These are phyloP conservation scores for Panaeolus cyanescens DNA, from an alignment of 768 basidiomycete genomes.

Conservation along the genomic window DNA sequence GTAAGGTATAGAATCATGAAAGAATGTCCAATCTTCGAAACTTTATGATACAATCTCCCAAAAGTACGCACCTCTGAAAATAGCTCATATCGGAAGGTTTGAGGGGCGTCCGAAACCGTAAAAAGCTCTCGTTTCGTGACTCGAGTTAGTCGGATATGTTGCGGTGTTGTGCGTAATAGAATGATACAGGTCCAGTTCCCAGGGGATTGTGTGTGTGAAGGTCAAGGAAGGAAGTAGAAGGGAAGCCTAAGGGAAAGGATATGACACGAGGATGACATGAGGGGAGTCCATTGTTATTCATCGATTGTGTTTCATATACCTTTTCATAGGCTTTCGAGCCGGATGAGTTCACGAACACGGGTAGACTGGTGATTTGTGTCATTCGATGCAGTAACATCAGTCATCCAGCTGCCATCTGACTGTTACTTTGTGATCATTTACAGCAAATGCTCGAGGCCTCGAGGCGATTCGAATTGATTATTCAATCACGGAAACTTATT, in stretches of 20 bases:
- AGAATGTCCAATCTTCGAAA: background rate
- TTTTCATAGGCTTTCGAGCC: background rate
- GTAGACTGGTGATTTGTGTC: background rate
- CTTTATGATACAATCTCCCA: background rate
- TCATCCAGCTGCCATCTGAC: background rate
- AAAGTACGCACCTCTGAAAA: slow-evolving; percentile 2
- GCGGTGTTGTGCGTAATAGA: background rate
- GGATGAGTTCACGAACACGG: background rate
- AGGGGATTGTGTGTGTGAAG: slow-evolving; percentile 2
- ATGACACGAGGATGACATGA: slow-evolving; percentile 15
- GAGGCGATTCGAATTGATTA: background rate
- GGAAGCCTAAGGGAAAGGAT: slow-evolving; percentile 3
- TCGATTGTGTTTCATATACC: slow-evolving; percentile 1
- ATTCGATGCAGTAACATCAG: background rate
- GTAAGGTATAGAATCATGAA: background rate
- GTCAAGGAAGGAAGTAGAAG: slow-evolving; percentile 8
- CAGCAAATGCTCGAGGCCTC: background rate
- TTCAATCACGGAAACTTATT: too few relatives aligned
- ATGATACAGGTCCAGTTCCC: slow-evolving; percentile 1
- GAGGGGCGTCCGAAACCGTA: background rate
- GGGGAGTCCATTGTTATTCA: slow-evolving; percentile 7
- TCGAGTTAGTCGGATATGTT: background rate
- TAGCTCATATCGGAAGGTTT: background rate
- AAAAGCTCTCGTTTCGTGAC: background rate
- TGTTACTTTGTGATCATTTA: background rate